Base-by-base conservation (phyloP, 2,329 filamentous ascomycete species). In the Hawksworthiomyces lignivorus region DNA sequence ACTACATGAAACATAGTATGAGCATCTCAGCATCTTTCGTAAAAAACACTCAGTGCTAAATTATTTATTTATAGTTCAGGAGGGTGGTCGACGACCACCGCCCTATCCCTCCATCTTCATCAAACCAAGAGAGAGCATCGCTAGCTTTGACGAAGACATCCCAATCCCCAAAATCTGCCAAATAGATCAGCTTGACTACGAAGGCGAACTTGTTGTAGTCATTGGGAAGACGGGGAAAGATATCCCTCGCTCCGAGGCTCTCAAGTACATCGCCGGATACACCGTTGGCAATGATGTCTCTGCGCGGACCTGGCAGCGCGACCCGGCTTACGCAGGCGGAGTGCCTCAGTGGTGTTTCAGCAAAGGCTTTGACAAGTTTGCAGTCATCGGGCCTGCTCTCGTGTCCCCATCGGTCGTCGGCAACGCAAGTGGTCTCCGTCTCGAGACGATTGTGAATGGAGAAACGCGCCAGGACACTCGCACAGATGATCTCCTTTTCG, bases 301-400 rank as follows among this genome's bases (percentile, higher is more conserved):
- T 3, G 73, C 70, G 43, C 69, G 77, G 5, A 69, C 71, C 38
- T 66, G 65, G 41, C 76, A 81, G 59, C 64, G 70, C 50, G 62
- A 65, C 17, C 67, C 72, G 53, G 63, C 61, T 35, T 29, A 26
- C 9, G 43, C 37, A 15, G 43, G 43, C 19, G 20, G 14, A 9
- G 36, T 39, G 6, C 36, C 36, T 21, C 73, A 78, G 53, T 75
- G 71, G 65, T 73, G 67, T 45, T 78, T 70, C 53, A 75, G 70
- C 17, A 78, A 79, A 58, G 72, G 73, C 1, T 75, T 77, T 38
- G 75, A 78, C 49, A 68, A 67, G 19, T 64, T 68, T 3, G 76
- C 71, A 43, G 75, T 75, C 0, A 57, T 77, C 20, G 72, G 70
- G 2, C 73, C 72, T 3, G 63, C 64, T 2, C 53, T 77, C 6